phyloP scores from a whole-genome alignment of 805 yeast species.

The Clavispora santaluciae region DNA sequence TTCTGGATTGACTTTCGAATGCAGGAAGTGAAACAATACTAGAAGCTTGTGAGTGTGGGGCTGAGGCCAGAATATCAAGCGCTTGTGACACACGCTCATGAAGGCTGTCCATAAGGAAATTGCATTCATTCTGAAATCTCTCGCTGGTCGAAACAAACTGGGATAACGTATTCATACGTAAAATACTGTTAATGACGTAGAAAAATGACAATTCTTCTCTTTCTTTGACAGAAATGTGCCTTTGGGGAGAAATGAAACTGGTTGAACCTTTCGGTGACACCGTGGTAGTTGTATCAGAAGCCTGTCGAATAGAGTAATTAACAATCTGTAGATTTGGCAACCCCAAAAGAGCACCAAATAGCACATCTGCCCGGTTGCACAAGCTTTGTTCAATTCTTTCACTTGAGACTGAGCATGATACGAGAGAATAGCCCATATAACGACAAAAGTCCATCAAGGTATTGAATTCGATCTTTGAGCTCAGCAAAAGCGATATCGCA shows the following conservation, averaged over 20 bases:
- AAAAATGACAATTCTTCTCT: slow-evolving; percentile 16
- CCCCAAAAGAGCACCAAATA: slow-evolving; percentile 10
- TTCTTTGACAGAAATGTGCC: slow-evolving; percentile 6
- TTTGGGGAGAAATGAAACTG: too few species aligned
- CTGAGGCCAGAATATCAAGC: slow-evolving; percentile 13
- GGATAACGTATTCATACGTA: slow-evolving; percentile 6
- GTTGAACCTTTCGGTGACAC: too few species aligned
- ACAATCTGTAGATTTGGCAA: slow-evolving; percentile 12
- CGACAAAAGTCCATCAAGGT: slow-evolving; percentile 12
- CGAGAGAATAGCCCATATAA: slow-evolving; percentile 11
- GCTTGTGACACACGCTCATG: slow-evolving; percentile 12
- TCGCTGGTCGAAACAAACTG: slow-evolving; percentile 6
- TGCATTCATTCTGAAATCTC: slow-evolving; percentile 6
- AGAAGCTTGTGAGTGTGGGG: slow-evolving; percentile 12
- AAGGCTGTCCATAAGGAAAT: slow-evolving; percentile 8
- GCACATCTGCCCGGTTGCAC: slow-evolving; percentile 10
- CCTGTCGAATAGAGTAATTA: slow-evolving; percentile 2
- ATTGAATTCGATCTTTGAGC: not conserved
- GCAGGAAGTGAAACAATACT: slow-evolving; percentile 12
- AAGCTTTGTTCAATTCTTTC: slow-evolving; percentile 5
- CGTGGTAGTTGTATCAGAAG: not conserved
- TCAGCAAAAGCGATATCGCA: not conserved
- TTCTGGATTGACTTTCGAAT: not conserved
- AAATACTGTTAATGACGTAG: slow-evolving; percentile 9
- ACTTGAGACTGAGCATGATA: slow-evolving; percentile 6